phyloP scores from a whole-genome alignment of 139 green algal genomes.

The Ulvella scutata region DNA sequence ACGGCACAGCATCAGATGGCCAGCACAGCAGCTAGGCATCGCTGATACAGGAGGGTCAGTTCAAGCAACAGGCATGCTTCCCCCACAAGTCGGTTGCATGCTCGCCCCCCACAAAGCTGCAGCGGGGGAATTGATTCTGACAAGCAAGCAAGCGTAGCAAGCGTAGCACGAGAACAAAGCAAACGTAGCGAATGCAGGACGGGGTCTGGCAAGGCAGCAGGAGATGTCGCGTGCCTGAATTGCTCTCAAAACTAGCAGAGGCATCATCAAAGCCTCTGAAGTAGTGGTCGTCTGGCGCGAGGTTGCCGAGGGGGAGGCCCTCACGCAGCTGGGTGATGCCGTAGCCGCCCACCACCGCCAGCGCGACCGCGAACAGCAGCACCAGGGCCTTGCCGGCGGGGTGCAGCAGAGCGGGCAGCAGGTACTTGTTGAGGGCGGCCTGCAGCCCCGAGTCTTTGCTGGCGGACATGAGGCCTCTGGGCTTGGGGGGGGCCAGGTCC shows the following conservation, averaged over 20 bases:
- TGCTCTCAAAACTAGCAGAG: not conserved
- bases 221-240: not conserved
- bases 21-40: too few relatives aligned
- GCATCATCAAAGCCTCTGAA: slow-evolving; percentile 1
- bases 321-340: slow-evolving; percentile 7
- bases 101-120: too few relatives aligned
- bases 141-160: too few relatives aligned
- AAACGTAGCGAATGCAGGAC: too few relatives aligned
- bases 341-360: not conserved
- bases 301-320: slow-evolving; percentile 17
- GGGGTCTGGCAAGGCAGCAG: too few relatives aligned
- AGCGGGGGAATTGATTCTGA: too few relatives aligned
- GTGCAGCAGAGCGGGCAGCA: slow-evolving; percentile 5
- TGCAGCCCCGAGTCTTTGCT: not conserved
- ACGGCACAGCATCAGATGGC: too few relatives aligned
- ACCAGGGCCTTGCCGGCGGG: slow-evolving; percentile 14
- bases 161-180: too few relatives aligned
- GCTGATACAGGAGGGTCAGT: too few relatives aligned
- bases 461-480: not conserved
- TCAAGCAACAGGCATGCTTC: too few relatives aligned
- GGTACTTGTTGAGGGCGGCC: slow-evolving; percentile 7
- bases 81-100: too few relatives aligned
- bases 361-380: slow-evolving; percentile 7
- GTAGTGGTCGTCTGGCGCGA: slow-evolving; percentile 19
- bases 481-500: not conserved